Base-by-base conservation (phyloP, 768 basidiomycete genomes). In the Podaxis rugospora region DNA sequence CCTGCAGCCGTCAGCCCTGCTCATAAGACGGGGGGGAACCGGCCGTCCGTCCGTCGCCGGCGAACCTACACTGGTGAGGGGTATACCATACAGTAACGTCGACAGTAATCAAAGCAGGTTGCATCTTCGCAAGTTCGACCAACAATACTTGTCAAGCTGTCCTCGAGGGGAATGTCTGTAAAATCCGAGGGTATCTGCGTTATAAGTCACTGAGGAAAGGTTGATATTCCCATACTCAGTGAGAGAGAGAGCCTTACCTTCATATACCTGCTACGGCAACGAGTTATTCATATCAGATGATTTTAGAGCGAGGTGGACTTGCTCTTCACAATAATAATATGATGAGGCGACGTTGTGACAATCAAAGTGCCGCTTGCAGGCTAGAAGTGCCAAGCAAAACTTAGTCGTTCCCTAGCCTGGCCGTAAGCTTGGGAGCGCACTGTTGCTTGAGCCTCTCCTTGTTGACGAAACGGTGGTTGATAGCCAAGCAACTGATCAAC, bases 131-230 rank as follows among this genome's bases (percentile, higher is more conserved):
- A 36, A 14, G 25, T 47, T 27, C 57, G 51, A 36, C 47, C 49
- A 58, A 23, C 47, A 4, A 16, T 21, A 39, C 57, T 46, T 39
- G 57, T 49, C 47, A 58, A 58, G 57, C 25, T 5, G 28, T 50
- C 35, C 47, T 49, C 49, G 32, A 49, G 9, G 10, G 5, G 25
- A 21, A 10, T 50, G 9, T 10, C 14, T 57, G 56, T 49, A 21
- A 51, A 58, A n/a, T 51, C 57, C 57, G 49, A 58, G 57, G 55
- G 47, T 5, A 27, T 39, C 44, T 35, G 23, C 46, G 39, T 44
- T 49, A 10, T 21, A 23, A 50, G 23, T 1, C 13, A 9, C 39
- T 44, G 42, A 21, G 7, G 40, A 40, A 44, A 37, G 37, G 18
- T 14, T 13, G 37, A 18, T 11, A 23, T 14, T 18, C 16, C 23